Evolutionary conservation across 169 alveolate species (phyloP), one percentile per base, ranked within the genome.

Genomic region (Plasmodium reichenowi): DNA sequence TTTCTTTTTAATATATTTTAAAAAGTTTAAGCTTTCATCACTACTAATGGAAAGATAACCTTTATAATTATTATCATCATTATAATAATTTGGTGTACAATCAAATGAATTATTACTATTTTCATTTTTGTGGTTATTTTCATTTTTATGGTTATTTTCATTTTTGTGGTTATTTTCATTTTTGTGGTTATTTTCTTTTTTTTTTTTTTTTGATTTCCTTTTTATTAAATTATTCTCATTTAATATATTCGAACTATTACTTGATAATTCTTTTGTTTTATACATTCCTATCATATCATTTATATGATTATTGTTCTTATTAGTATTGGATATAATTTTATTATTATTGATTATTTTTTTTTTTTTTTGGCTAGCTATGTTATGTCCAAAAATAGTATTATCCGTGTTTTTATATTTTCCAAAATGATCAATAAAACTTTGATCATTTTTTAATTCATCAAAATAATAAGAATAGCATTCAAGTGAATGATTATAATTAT

Each of bases 1-100:
- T 58, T 22, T 63, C 45, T 80, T 64, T 70, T 59, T 73, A 72
- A 68, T 68, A 29, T 91, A 88, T 89, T 88, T 76, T 64, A 73
- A 72, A 68, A 58, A 78, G n/a, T 63, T 24, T 43, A 80, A 72
- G 3, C 88, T 91, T 8, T 88, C 74, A 24, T 86, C 93, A 24
- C 91, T 91, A 62, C 71, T 17, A 62, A 26, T 0, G 8, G 71
- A 62, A 24, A 62, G 5, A 24, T 20, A 24, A 22, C 22, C 5
- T 3, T 5, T 12, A 56, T 13, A 6, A 17, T 13, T 13, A 12
- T 13, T 56, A 6, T 56, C 22, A 17, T 17, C 22, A 17, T 56
- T 56, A 17, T 56, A 8, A 56, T 56, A 0, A 56, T 52, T 52
- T 20, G 22, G 0, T 20, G 22, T 20, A 52, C 60, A 1, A 52